Percentiles rank a stretch among this genome's conserved stretches.
These are phyloP conservation scores for Dioszegia hungarica DNA, from an alignment of 768 basidiomycete species.

Conservation along the genomic window DNA sequence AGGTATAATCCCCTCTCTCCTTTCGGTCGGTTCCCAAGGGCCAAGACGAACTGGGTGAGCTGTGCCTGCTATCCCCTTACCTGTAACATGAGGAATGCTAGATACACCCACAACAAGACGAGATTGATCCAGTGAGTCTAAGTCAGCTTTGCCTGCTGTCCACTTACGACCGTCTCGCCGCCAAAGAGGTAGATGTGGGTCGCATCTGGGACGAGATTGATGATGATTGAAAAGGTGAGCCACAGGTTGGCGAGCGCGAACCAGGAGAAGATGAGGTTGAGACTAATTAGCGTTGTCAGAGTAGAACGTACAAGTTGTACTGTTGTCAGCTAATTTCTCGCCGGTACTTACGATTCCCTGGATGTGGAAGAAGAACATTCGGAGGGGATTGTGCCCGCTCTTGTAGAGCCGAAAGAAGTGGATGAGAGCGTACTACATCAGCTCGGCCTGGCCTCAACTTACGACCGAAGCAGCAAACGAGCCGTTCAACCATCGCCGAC, in stretches of 20 bases:
- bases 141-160: not conserved
- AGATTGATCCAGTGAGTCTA: constrained; percentile 87
- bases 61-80: constrained; percentile 44
- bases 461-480: constrained; percentile 89
- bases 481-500: constrained; percentile 93
- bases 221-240: constrained; percentile 94
- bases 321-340: constrained; percentile 5
- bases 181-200: constrained; percentile 62
- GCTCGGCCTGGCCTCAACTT: constrained; percentile 42
- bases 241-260: constrained; percentile 88
- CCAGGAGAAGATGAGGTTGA: constrained; percentile 83
- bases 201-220: constrained; percentile 63
- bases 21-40: constrained; percentile 77
- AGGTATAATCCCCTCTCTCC: constrained; percentile 61
- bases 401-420: constrained; percentile 86
- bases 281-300: constrained; percentile 52
- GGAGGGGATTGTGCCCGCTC: constrained; percentile 77
- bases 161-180: constrained; percentile 59
- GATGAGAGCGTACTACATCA: constrained; percentile 58
- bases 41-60: constrained; percentile 58
- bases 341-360: constrained; percentile 69
- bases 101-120: constrained; percentile 77
- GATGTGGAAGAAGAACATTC: constrained; percentile 95
- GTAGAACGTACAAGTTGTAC: constrained; percentile 26
- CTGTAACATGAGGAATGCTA: constrained; percentile 76